Evolutionary conservation across 1,139 yeast species (phyloP), one percentile per base, ranked within the genome.

Genomic region (Geotrichum aggregatum): DNA sequence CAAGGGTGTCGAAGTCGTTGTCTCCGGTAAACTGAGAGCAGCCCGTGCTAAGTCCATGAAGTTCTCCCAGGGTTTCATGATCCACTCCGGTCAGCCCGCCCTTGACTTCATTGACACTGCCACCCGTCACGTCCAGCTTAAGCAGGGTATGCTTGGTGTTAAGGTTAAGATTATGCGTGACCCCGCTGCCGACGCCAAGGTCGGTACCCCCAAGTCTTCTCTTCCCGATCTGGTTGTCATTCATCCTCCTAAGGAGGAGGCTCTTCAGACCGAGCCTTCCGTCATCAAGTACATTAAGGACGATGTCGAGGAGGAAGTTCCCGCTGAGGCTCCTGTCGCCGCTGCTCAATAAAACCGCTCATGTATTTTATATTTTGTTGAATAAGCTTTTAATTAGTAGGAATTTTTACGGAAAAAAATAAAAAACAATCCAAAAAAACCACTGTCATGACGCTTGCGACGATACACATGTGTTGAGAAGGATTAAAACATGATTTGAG

Each of bases 61-160:
- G 82, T 92, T 92, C 85, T 85, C 95, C 74, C 98, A 92, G 76
- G 98, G 98, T 83, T 92, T 92, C 96, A 88, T 92, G 95, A 94
- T 92, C 83, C 98, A 92, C 95, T 88, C 97, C 72, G 98, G 98
- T 87, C 98, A 92, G 83, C 98, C 98, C 80, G 94, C 92, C 77
- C 84, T 81, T 70, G 98, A 92, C 75, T 92, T 92, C 84, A 92
- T 92, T 75, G 98, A 92, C 79, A 80, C 84, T 75, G 98, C 98
- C 69, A 89, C 96, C 75, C 91, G 99, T 82, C 98, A 94, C 92
- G 98, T 92, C 71, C 83, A 92, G 76, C 87, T 92, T 83, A 91
- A 98, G 85, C 98, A 92, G 82, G 99, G 99, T 88, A 98, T 92
- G 66, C 85, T 92, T 74, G 99, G 99, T 84, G 86, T 92, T 76